Conservation (phyloP, 73 alveolate genomes). For the Blepharisma stoltei region DNA sequence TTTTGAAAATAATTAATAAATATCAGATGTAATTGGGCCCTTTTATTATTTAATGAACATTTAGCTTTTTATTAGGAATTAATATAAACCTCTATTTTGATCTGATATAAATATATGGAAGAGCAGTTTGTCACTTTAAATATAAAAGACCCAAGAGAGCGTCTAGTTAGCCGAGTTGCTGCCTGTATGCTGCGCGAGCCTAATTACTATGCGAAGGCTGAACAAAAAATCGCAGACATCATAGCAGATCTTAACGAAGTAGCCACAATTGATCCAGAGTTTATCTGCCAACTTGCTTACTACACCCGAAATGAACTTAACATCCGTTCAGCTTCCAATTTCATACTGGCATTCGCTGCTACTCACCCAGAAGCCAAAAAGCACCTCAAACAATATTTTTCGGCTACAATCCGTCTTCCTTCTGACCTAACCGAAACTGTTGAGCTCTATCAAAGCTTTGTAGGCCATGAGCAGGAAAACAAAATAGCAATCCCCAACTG, state of each 20-base stretch:
- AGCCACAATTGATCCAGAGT: constrained; percentile 48
- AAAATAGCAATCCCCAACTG: constrained; percentile 31
- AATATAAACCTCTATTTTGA: too few species aligned
- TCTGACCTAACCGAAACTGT: constrained; percentile 43
- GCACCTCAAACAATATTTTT: constrained; percentile 41
- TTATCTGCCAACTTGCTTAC: constrained; percentile 40
- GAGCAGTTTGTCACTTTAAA: too few species aligned
- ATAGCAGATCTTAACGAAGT: constrained; percentile 15
- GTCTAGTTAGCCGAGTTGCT: background rate
- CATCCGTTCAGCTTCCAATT: constrained; percentile 50
- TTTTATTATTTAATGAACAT: too few species aligned
- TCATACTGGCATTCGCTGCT: constrained; percentile 49
- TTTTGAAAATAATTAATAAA: too few species aligned
- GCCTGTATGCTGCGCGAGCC: constrained; percentile 9
- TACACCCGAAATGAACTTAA: constrained; percentile 50
- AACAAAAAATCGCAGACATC: background rate
- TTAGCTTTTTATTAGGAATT: too few species aligned
- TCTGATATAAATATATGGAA: too few species aligned
- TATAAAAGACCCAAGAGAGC: background rate
- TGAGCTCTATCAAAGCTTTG: constrained; percentile 30
- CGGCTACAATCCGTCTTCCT: constrained; percentile 41
- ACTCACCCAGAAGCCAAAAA: constrained; percentile 37
- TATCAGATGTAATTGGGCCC: too few species aligned
- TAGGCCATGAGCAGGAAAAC: background rate
- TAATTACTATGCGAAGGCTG: background rate